phyloP scores from a whole-genome alignment of 495 filamentous ascomycete genomes.

The Podospora didyma region DNA sequence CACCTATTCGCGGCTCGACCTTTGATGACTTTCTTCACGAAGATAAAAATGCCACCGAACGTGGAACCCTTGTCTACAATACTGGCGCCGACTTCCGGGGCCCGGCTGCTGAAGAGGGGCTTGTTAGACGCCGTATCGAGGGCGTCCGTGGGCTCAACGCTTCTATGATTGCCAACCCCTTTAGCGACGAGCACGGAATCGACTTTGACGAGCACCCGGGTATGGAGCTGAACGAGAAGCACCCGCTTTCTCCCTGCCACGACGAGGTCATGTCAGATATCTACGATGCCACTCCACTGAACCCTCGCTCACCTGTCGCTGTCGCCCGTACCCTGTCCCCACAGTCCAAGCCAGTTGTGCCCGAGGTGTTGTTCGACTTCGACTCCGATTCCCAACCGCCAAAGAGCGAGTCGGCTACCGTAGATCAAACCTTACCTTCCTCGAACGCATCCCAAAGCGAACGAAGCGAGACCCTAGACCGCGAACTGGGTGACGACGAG shows the following conservation, averaged over 20 bases:
- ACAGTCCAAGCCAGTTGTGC: conserved; percentile 11
- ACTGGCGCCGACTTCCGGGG: conserved; percentile 36
- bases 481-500: conserved; percentile 37
- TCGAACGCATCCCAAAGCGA: conserved; percentile 1
- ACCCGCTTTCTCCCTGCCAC: conserved; percentile 35
- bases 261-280: conserved; percentile 49
- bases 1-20: conserved; percentile 26
- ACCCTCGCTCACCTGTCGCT: conserved; percentile 15
- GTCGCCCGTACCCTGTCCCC: conserved; percentile 19
- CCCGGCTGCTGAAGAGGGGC: conserved; percentile 27
- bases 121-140: conserved; percentile 42
- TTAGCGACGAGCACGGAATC: conserved; percentile 54
- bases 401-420: conserved; percentile 11
- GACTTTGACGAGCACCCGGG: conserved; percentile 39
- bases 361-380: conserved; percentile 30
- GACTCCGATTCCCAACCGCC: conserved; percentile 21
- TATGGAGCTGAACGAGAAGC: conserved; percentile 25
- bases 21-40: conserved; percentile 54
- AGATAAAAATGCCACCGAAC: conserved; percentile 38
- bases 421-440: not conserved
- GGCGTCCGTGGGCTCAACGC: conserved; percentile 49
- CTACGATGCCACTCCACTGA: conserved; percentile 46
- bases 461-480: conserved; percentile 23
- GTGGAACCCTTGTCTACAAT: conserved; percentile 49
- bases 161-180: conserved; percentile 55